A percentile compares a stretch with the other conserved stretches of the same genome.
phyloP scores from a whole-genome alignment of 2,329 filamentous ascomycete species.

The Colletotrichum higginsianum region DNA sequence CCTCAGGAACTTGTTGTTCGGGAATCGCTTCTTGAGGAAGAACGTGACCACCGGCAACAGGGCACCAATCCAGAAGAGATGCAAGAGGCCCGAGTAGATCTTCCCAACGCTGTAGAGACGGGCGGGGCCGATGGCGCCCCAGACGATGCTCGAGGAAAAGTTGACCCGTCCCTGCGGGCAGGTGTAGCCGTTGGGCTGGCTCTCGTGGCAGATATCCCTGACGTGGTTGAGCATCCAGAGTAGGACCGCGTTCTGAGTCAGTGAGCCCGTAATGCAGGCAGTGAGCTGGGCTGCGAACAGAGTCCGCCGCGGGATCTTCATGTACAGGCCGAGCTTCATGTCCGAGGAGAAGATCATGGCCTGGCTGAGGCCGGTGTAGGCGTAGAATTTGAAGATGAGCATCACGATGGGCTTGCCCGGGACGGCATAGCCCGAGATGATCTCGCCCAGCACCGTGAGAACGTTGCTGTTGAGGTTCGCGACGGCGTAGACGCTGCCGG shows the following conservation, averaged over 20 bases:
- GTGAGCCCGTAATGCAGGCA: constrained; percentile 64
- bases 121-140: constrained; percentile 66
- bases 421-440: constrained; percentile 65
- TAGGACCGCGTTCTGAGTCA: constrained; percentile 57
- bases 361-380: constrained; percentile 52
- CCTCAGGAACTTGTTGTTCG: constrained; percentile 16
- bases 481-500: constrained; percentile 63
- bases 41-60: constrained; percentile 32
- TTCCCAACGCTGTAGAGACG: constrained; percentile 62
- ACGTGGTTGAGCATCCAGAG: constrained; percentile 54
- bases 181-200: constrained; percentile 61
- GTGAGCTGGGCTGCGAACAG: constrained; percentile 75
- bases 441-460: constrained; percentile 38
- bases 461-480: constrained; percentile 64
- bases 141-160: constrained; percentile 63
- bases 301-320: constrained; percentile 71
- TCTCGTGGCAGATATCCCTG: constrained; percentile 55
- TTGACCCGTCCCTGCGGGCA: constrained; percentile 65
- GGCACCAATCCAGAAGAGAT: constrained; percentile 65
- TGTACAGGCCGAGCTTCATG: constrained; percentile 60
- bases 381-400: constrained; percentile 52
- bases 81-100: constrained; percentile 62
- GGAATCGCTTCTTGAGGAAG: constrained; percentile 29
- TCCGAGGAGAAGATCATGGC: constrained; percentile 63
- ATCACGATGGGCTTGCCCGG: constrained; percentile 56